Percentiles rank a stretch among this genome's conserved stretches.
Conservation (phyloP, 1,139 yeast genomes). For the Suhomyces chickasaworum region DNA sequence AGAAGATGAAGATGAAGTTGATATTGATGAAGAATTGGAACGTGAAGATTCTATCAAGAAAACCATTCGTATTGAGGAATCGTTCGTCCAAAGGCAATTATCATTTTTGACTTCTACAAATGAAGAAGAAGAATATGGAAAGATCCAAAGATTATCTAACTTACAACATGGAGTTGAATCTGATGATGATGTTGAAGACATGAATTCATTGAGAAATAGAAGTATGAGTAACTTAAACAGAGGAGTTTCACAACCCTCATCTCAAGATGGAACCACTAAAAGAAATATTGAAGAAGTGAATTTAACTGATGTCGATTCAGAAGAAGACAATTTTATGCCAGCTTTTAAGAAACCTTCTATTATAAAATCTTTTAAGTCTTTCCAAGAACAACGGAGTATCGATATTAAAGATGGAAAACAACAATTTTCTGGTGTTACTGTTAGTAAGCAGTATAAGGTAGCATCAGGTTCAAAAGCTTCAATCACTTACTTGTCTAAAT, state of each 20-base stretch:
- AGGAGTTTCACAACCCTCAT: constrained; percentile 24
- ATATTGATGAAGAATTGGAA: constrained; percentile 21
- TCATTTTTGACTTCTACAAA: constrained; percentile 56
- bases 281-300: constrained; percentile 9
- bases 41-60: constrained; percentile 24
- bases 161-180: constrained; percentile 41
- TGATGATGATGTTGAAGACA: constrained; percentile 46
- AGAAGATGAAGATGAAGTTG: constrained; percentile 15
- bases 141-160: constrained; percentile 35
- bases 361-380: constrained; percentile 48
- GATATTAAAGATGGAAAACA: constrained; percentile 42
- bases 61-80: constrained; percentile 45
- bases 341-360: constrained; percentile 51
- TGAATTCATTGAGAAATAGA: constrained; percentile 48
- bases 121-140: constrained; percentile 37
- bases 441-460: constrained; percentile 56
- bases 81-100: constrained; percentile 62
- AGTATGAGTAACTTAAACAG: constrained; percentile 41
- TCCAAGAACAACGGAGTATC: constrained; percentile 36
- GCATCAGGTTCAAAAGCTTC: constrained; percentile 63
- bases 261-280: constrained; percentile 15
- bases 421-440: constrained; percentile 54
- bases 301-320: constrained; percentile 23
- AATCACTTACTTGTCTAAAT: constrained; percentile 54
- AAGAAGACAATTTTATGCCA: constrained; percentile 42